Evolutionary conservation across 495 filamentous ascomycete genomes (phyloP), one percentile per base, ranked within the genome.

Genomic region (Neurospora hispaniola): DNA sequence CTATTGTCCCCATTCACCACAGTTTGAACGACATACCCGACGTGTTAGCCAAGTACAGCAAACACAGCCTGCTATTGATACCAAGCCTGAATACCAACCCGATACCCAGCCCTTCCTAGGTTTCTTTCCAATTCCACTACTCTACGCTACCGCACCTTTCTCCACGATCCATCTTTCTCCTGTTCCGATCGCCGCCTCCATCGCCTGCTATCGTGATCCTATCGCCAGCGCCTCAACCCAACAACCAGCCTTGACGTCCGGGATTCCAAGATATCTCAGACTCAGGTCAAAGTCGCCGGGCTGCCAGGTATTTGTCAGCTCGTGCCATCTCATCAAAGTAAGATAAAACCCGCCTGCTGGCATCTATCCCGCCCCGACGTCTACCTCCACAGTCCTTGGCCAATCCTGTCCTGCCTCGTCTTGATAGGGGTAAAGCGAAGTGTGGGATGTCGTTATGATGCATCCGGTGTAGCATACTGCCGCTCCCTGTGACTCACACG

Each of bases 401-500:
- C 77, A 75, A 77, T 75, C 77, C 71, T 38, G 18, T 54, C 35
- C n/a, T 35, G 69, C 72, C 16, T 71, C 38, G 54, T 59, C 73
- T 44, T 62, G 70, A 59, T 69, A 71, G 38, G 16, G 42, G 39
- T 31, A 31, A 43, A 46, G 27, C 69, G 69, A 69, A 42, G 42
- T 70, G 39, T 59, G 42, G 46, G 40, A 70, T 46, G 35, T 35
- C 27, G 23, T 35, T 31, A 31, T 68, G 40, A 71, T 80, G 70
- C 78, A 74, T 72, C 71, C 70, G 74, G 76, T 69, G 69, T 75
- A 43, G 71, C 73, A 77, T 70, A 59, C 48, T 59, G 20, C 48
- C 11, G 20, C 59, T 42, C 42, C 12, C 77, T 79, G 74, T 80
- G 79, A 80, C 79, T 80, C 79, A 80, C 71, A 9, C 54, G 54